A percentile compares a stretch with the other conserved stretches of the same genome.
Conservation (phyloP, 805 yeast genomes). For the Kurtzmaniella cleridarum region DNA sequence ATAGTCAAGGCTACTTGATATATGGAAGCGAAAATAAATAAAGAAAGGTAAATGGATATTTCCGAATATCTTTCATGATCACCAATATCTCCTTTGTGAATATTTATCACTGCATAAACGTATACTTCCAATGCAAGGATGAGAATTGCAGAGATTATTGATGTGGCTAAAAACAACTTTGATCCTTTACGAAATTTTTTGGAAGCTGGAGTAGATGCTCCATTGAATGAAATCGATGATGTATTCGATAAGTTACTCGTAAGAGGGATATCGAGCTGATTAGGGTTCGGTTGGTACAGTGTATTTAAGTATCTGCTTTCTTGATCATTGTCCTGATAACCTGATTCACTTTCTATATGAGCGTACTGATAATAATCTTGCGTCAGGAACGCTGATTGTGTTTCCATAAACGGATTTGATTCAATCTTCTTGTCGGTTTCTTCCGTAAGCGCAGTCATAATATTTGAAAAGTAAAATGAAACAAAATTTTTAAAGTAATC, state of each 20-base stretch:
- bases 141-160: slow-evolving; percentile 28
- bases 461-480: too few relatives aligned
- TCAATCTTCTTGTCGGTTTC: too few relatives aligned
- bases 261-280: too few relatives aligned
- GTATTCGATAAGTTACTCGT: too few relatives aligned
- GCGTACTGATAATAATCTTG: slow-evolving; percentile 4
- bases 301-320: too few relatives aligned
- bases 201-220: not conserved
- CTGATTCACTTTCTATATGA: not conserved
- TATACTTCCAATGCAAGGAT: slow-evolving; percentile 33
- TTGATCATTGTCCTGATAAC: too few relatives aligned
- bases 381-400: not conserved
- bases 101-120: slow-evolving; percentile 33
- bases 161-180: slow-evolving; percentile 19
- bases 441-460: too few relatives aligned
- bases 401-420: too few relatives aligned
- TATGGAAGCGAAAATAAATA: slow-evolving; percentile 43
- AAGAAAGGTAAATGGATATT: slow-evolving; percentile 38
- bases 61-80: slow-evolving; percentile 19
- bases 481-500: too few relatives aligned
- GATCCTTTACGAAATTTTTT: not conserved
- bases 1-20: slow-evolving; percentile 35
- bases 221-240: too few relatives aligned
- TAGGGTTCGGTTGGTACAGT: too few relatives aligned
- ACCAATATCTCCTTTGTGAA: slow-evolving; percentile 18